Evolutionary conservation across 1,139 yeast genomes (phyloP), one percentile per base, ranked within the genome.

Genomic region (Hansenula anomala): DNA sequence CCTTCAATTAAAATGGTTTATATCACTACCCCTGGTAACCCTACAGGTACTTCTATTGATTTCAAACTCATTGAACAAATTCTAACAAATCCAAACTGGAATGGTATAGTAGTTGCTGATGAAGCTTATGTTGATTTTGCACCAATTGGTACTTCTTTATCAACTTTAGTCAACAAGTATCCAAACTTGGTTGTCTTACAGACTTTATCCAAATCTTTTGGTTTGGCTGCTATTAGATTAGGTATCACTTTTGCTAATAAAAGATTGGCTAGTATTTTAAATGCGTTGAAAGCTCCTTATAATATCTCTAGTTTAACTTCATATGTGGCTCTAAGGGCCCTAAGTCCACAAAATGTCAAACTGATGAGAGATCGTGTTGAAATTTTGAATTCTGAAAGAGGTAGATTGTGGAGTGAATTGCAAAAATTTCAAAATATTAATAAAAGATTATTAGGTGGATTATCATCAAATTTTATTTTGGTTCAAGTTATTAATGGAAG

Each of bases 21-120:
- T 58, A 66, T 90, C 46, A 90, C 97, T n/a, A 86, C 97, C 2
- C 98, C 98, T n/a, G 98, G 98, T 24, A 92, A 92, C 59, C 98
- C 98, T 26, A 92, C 98, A 0, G 97, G 84, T 5, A 73, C 78
- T 29, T 63, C 78, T 36, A 60, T 92, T 30, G 68, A 72, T 22
- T 68, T 72, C 10, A 61, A 59, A 0, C 62, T 66, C 20, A 63
- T 92, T 17, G 64, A 75, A 34, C 61, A 67, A 36, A 60, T 92
- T 19, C 63, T 87, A 39, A 57, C 67, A 12, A 67, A 69, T 41
- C 70, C 71, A 17, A 59, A 61, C 24, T 82, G 89, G 83, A 79
- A 81, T 52, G 97, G 96, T 4, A 60, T 90, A 27, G 78, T 92
- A 11, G 83, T 90, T 13, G 83, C 89, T 2, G 98, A 92, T 61